A percentile compares a stretch with the other conserved stretches of the same genome.
These are phyloP conservation scores for Leccinum variicolor DNA, from an alignment of 768 basidiomycete genomes.

Conservation along the genomic window DNA sequence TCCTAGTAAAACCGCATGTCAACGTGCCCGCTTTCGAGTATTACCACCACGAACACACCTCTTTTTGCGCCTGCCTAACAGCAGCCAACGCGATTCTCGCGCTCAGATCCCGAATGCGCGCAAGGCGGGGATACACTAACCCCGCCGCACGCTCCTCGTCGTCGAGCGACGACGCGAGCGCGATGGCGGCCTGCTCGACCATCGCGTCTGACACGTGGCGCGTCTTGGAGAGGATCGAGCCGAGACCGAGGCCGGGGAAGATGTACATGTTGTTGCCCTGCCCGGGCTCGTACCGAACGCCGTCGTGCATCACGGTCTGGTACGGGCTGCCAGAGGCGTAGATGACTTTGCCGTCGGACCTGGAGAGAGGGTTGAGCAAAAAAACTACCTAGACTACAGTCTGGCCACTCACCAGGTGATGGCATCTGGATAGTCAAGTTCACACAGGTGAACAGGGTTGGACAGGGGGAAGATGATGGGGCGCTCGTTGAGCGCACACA, in stretches of 20 bases:
- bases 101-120: slow-evolving; percentile 64
- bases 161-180: slow-evolving; percentile 55
- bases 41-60: slow-evolving; percentile 37
- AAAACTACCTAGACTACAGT: not conserved
- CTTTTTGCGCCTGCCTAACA: slow-evolving; percentile 59
- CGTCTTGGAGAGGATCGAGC: slow-evolving; percentile 55
- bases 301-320: slow-evolving; percentile 45
- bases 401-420: slow-evolving; percentile 44
- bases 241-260: slow-evolving; percentile 61
- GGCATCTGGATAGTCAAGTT: slow-evolving; percentile 60
- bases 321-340: slow-evolving; percentile 78
- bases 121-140: slow-evolving; percentile 67
- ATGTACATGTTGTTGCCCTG: slow-evolving; percentile 85
- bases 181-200: slow-evolving; percentile 64
- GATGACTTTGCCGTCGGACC: slow-evolving; percentile 63
- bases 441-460: slow-evolving; percentile 63
- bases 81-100: slow-evolving; percentile 60
- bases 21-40: not conserved
- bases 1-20: slow-evolving; percentile 7
- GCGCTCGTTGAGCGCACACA: slow-evolving; percentile 60
- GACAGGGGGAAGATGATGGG: slow-evolving; percentile 85
- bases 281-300: slow-evolving; percentile 54
- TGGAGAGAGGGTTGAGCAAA: slow-evolving; percentile 16
- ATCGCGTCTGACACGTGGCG: slow-evolving; percentile 62
- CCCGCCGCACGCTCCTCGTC: slow-evolving; percentile 51